Evolutionary conservation across 2,329 filamentous ascomycete species (phyloP).

Genomic region (Chrysosporium keratinophilum): DNA sequence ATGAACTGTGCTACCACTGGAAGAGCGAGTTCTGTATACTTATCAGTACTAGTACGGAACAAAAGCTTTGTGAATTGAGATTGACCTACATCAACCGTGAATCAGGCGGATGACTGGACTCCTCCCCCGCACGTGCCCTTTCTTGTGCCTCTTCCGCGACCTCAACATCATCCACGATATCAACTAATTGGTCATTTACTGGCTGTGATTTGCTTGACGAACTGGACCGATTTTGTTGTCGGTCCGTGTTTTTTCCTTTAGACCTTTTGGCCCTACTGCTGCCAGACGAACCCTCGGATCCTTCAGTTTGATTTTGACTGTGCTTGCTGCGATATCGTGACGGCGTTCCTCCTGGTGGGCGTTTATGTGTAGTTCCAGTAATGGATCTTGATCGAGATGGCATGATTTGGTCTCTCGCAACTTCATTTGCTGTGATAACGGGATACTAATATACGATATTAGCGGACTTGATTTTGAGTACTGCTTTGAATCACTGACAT

Average conservation of each 20-base stretch:
- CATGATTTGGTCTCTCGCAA: conserved; percentile 47
- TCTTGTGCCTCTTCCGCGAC: conserved; percentile 53
- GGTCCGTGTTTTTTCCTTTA: conserved; percentile 22
- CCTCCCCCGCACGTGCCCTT: conserved; percentile 51
- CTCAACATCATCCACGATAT: conserved; percentile 56
- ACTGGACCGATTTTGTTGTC: conserved; percentile 27
- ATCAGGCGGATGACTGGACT: conserved; percentile 49
- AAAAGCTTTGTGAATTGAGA: background rate
- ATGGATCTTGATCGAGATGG: conserved; percentile 46
- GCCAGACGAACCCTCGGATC: conserved; percentile 9
- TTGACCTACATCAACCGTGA: conserved; percentile 19
- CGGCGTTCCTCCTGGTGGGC: conserved; percentile 26
- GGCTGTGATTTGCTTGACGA: conserved; percentile 37
- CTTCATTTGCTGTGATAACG: conserved; percentile 75
- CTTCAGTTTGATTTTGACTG: conserved; percentile 19
- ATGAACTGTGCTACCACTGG: conserved; percentile 14
- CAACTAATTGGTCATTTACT: conserved; percentile 49
- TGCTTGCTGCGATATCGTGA: conserved; percentile 29
- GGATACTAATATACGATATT: conserved; percentile 56
- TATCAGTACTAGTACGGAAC: background rate
- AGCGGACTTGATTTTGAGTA: conserved; percentile 16
- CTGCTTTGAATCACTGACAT: conserved; percentile 50
- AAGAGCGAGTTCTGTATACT: conserved; percentile 6
- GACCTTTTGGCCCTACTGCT: background rate
- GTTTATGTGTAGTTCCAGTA: conserved; percentile 45